Evolutionary conservation across 768 basidiomycete genomes (phyloP), one percentile per base, ranked within the genome.

Genomic region (Mycena galopus): DNA sequence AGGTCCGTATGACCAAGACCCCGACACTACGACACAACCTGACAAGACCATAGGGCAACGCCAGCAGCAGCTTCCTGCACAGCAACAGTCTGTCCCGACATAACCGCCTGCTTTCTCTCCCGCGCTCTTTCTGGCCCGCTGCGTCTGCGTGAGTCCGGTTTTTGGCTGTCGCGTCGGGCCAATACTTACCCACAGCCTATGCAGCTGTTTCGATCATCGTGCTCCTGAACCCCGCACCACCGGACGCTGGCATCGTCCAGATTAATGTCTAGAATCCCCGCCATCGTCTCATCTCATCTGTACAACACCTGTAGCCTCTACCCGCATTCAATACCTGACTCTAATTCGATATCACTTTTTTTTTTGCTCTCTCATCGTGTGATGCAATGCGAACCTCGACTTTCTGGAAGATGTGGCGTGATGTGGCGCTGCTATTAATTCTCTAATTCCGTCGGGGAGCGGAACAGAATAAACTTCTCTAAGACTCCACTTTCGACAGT

Each of bases 271-370:
- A 60, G 59, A 60, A 21, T 27, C 29, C 42, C 3, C 23, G 37
- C 42, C 30, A 19, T 55, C 65, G 19, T 42, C 42, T 42, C 42
- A 33, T 56, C 50, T 33, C 59, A 64, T 35, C 30, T 70, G 61
- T 70, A 70, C 55, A 70, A 57, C 57, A 64, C 69, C 25, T 70
- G 69, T 70, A 70, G 69, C 69, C 62, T 11, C 17, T 63, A 63
- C 42, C 61, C 33, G 16, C 50, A 37, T 25, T n/a, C 23, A 51
- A 64, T 69, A 44, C 56, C 68, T 58, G 30, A 27, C 51, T 56
- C 39, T 64, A 42, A 55, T 61, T 51, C 62, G 32, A 69, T 64
- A 55, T 62, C 67, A 35, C n/a, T 47, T 50, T 27, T 67, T n/a
- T 44, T 42, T 12, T 42, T 19, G 2, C 37, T 27, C 25, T 30